These are phyloP conservation scores for Amaranthus tricolor DNA, from an alignment of 179 eudicot species.

Conservation along the genomic window DNA sequence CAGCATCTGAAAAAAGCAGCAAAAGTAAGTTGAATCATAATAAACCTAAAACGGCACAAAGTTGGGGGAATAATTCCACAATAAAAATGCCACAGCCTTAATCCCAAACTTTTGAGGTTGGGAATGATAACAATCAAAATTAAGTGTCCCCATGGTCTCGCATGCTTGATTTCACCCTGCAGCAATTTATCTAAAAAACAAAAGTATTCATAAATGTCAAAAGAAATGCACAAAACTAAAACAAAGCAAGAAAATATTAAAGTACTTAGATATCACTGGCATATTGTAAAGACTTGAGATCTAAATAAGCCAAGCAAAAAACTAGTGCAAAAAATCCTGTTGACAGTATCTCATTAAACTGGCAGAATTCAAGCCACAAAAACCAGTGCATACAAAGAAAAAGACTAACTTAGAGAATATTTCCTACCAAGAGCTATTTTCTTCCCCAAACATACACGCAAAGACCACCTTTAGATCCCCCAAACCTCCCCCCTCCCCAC, in stretches of 20 bases:
- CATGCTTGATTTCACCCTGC: constrained; percentile 3
- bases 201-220: background rate
- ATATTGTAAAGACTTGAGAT: background rate
- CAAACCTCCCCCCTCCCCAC: too few species aligned
- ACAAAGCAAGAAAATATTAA: too few species aligned
- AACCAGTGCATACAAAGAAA: background rate
- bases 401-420: background rate
- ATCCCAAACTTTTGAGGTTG: too few species aligned
- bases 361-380: background rate
- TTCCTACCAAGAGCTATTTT: background rate
- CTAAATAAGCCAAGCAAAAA: background rate
- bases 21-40: constrained; percentile 4
- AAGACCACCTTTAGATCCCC: too few species aligned
- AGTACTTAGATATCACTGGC: background rate
- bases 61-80: background rate
- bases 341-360: background rate
- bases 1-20: constrained; percentile 48
- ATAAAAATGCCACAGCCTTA: background rate
- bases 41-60: background rate
- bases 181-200: constrained; percentile 7
- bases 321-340: background rate
- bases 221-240: background rate
- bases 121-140: too few species aligned
- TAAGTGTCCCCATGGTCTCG: background rate
- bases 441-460: too few species aligned